Conservation (phyloP, 1,284 basidiomycete species). For the Macrocybe sp. region DNA sequence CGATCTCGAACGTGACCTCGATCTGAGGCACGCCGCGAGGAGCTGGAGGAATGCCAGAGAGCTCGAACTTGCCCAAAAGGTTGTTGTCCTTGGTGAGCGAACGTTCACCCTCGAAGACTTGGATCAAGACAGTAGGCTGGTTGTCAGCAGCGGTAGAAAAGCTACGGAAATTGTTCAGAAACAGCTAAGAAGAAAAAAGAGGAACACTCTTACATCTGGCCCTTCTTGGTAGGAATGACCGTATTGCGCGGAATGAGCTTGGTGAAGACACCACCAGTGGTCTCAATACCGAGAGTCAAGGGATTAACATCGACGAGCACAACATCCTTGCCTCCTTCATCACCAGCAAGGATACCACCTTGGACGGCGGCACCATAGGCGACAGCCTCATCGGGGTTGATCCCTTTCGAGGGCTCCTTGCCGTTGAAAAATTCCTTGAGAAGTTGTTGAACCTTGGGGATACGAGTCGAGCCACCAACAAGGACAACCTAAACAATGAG, state of each 20-base stretch:
- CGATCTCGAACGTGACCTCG: conserved; percentile 93
- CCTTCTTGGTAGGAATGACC: conserved; percentile 97
- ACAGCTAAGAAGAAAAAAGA: not conserved
- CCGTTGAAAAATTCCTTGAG: conserved; percentile 90
- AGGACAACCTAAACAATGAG: conserved; percentile 59
- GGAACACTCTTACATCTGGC: conserved; percentile 69
- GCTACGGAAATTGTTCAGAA: conserved; percentile 28
- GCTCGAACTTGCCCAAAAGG: conserved; percentile 94
- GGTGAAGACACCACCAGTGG: conserved; percentile 97
- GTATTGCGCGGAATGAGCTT: conserved; percentile 97
- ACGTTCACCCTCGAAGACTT: conserved; percentile 94
- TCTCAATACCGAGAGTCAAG: conserved; percentile 95
- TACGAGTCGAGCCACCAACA: conserved; percentile 97
- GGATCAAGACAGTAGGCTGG: conserved; percentile 88
- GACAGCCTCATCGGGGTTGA: conserved; percentile 94
- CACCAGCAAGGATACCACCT: conserved; percentile 92
- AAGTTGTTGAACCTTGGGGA: conserved; percentile 97
- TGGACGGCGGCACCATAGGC: conserved; percentile 98
- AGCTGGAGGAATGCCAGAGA: conserved; percentile 88
- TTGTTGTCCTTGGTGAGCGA: conserved; percentile 98
- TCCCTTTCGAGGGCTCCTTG: conserved; percentile 90
- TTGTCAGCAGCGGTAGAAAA: conserved; percentile 97
- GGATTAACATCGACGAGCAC: conserved; percentile 97
- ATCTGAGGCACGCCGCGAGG: conserved; percentile 95
- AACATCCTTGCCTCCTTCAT: conserved; percentile 78